phyloP scores from a whole-genome alignment of 345 rosid genomes.

The Rhodamnia argentea region DNA sequence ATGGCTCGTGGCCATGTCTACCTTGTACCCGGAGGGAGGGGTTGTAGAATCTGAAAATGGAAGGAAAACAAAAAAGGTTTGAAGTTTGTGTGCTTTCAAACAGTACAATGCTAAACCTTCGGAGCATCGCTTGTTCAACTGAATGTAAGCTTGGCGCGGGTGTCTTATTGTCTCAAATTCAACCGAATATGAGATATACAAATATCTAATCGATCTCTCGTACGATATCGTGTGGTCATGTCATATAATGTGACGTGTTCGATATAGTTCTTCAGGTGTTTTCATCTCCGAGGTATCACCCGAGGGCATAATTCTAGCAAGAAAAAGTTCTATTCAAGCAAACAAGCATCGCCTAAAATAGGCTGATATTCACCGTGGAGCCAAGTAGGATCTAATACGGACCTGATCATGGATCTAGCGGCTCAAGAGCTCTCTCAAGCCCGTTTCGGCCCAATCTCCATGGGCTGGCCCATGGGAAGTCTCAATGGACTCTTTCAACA shows the following conservation, averaged over 20 bases:
- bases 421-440: neutral
- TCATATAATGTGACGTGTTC: rapidly evolving
- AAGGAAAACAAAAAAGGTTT: neutral
- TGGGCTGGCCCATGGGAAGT: neutral
- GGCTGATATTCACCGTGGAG: neutral
- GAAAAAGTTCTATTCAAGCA: neutral
- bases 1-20: too few species aligned
- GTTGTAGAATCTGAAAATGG: neutral
- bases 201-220: neutral
- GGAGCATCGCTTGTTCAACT: too few species aligned
- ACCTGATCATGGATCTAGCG: rapidly evolving
- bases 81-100: neutral
- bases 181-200: neutral
- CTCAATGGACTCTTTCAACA: neutral
- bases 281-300: neutral
- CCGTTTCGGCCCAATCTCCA: neutral
- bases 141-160: neutral
- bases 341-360: neutral
- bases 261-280: neutral
- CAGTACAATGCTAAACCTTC: neutral
- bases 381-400: neutral
- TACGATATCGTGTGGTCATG: rapidly evolving
- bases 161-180: neutral
- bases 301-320: neutral
- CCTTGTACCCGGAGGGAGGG: too few species aligned